Base-by-base conservation (phyloP, 331 rosid genomes). In the Malus hybrid region DNA sequence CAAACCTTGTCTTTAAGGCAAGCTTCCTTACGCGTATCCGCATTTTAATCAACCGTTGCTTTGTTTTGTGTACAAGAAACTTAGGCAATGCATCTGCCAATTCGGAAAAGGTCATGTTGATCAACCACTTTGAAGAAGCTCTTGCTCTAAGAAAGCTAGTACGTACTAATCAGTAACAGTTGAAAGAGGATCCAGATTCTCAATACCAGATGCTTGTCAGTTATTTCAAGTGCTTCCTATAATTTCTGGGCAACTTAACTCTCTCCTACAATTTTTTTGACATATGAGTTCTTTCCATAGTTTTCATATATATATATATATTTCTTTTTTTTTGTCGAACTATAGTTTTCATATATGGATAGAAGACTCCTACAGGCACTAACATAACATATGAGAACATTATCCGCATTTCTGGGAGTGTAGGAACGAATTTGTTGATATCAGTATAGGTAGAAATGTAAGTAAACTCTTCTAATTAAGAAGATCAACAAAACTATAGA, bases 21-120 rank as follows among this genome's bases (percentile, higher is more conserved):
- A 94, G 96, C 82, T 89, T 92, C 85, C 93, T 92, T 96, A 90
- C 90, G 12, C 97, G 96, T 78, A 94, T 94, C 78, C 96, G 81
- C 97, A 94, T 92, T 84, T 94, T 94, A 36, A 93, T 92, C 80
- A 90, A 78, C 24, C 99, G 91, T 75, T 94, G 99, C 82, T 94
- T 94, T 82, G 85, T 77, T 78, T 88, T 83, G 84, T 88, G 89
- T 55, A 85, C 82, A 74, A 88, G 89, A 55, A 85, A 68, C 86
- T 88, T 85, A 10, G 89, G 89, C 86, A 88, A 72, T 88, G 81
- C 89, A 83, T 77, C 91, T 88, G 74, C 52, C 42, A 62, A 80
- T 20, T 52, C 34, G 70, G 61, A 76, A 83, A 39, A 79, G 27
- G 36, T 27, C 44, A 62, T 59, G 70, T 22, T 72, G 29, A 73